These are phyloP conservation scores for Sporothrix pseudoabietina DNA, from an alignment of 2,329 filamentous ascomycete species.

Conservation along the genomic window DNA sequence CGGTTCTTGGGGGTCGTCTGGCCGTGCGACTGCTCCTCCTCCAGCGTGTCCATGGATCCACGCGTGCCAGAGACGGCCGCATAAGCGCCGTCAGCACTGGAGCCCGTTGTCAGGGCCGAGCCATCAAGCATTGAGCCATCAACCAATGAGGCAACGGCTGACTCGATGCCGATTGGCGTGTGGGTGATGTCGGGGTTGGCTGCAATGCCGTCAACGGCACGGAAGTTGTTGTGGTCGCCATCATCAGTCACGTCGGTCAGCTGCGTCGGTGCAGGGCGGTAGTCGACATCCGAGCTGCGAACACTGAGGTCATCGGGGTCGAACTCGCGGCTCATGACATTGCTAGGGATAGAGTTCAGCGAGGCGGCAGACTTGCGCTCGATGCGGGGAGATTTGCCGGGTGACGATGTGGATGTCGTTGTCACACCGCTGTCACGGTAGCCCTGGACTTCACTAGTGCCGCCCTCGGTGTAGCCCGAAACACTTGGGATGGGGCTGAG, in stretches of 20 bases:
- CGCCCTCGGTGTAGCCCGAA: constrained; percentile 77
- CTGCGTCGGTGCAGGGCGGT: constrained; percentile 48
- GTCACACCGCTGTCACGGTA: constrained; percentile 61
- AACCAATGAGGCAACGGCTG: constrained; percentile 81
- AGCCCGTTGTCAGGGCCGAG: constrained; percentile 68
- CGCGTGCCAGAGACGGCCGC: constrained; percentile 42
- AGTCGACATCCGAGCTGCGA: constrained; percentile 58
- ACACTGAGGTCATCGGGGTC: constrained; percentile 62
- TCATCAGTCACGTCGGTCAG: constrained; percentile 52
- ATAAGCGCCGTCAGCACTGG: constrained; percentile 54
- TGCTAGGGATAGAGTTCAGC: constrained; percentile 58
- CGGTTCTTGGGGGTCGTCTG: constrained; percentile 42
- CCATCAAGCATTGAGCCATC: constrained; percentile 71
- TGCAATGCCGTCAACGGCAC: constrained; percentile 69
- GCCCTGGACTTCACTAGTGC: constrained; percentile 55
- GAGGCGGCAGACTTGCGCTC: constrained; percentile 48
- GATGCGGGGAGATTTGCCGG: constrained; percentile 57
- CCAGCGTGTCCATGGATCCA: constrained; percentile 44
- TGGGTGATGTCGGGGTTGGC: constrained; percentile 78
- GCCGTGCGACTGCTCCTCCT: constrained; percentile 42
- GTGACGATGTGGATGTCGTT: constrained; percentile 57
- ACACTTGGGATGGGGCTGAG: constrained; percentile 91
- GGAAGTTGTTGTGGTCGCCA: constrained; percentile 59
- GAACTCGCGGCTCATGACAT: constrained; percentile 53
- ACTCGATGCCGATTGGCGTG: constrained; percentile 74